These are phyloP conservation scores for Colletotrichum siamense DNA, from an alignment of 2,329 filamentous ascomycete genomes.

Conservation along the genomic window DNA sequence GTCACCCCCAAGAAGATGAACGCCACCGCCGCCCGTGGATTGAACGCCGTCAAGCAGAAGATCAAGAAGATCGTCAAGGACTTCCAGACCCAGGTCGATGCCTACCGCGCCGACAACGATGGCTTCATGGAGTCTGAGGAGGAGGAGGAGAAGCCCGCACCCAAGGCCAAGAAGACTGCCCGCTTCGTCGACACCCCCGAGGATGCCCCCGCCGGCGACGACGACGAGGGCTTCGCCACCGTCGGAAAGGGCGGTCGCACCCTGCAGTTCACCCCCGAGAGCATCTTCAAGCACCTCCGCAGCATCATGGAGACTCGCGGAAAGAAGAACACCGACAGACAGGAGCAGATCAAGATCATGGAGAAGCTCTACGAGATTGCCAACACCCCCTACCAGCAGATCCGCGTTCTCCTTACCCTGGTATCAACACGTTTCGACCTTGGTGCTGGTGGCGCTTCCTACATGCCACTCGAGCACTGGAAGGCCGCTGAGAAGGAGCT, in stretches of 20 bases:
- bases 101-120: constrained; percentile 85
- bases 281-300: constrained; percentile 96
- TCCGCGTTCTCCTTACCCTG: constrained; percentile 88
- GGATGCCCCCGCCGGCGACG: constrained; percentile 60
- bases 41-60: constrained; percentile 97
- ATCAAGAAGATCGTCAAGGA: constrained; percentile 99
- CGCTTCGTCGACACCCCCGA: constrained; percentile 52
- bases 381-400: constrained; percentile 88
- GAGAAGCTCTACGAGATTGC: constrained; percentile 94
- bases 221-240: constrained; percentile 87
- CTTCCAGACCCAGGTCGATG: constrained; percentile 84
- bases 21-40: constrained; percentile 88
- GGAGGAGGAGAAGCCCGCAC: constrained; percentile 67
- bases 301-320: constrained; percentile 94
- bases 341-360: constrained; percentile 96
- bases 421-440: constrained; percentile 96
- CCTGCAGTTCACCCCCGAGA: constrained; percentile 92
- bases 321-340: constrained; percentile 97
- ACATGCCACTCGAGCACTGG: constrained; percentile 97
- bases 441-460: constrained; percentile 74
- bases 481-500: constrained; percentile 92
- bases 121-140: constrained; percentile 86
- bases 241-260: constrained; percentile 90
- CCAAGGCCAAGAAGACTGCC: constrained; percentile 56
- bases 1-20: constrained; percentile 99